These are phyloP conservation scores for Rhazya stricta DNA, from an alignment of 257 asterid species.

Conservation along the genomic window DNA sequence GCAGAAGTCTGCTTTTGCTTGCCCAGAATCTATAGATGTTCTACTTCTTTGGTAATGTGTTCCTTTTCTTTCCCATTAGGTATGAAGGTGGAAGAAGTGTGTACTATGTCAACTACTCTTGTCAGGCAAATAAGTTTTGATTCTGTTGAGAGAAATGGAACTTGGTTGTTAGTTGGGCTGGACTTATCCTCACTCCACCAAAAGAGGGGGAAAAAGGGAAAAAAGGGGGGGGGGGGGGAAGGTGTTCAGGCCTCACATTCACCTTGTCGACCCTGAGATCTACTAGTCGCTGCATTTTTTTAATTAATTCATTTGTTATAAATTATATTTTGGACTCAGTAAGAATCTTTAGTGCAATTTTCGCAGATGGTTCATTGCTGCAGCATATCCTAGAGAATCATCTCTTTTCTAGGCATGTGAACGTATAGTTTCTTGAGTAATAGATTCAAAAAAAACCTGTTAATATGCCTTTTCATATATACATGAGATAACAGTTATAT, in stretches of 20 bases:
- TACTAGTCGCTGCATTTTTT: background rate
- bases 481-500: background rate
- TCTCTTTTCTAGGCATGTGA: background rate
- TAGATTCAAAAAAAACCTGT: conserved; percentile 1
- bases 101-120: background rate
- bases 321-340: background rate
- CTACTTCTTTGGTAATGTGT: background rate
- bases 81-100: background rate
- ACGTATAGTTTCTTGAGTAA: background rate
- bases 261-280: background rate
- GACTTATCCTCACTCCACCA: background rate
- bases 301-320: background rate
- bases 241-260: background rate
- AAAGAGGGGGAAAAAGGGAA: too few species aligned
- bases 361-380: background rate
- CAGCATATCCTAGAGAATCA: background rate
- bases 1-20: background rate
- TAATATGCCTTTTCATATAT: background rate
- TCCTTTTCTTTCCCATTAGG: background rate
- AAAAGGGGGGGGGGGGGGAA: too few species aligned
- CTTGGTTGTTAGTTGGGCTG: background rate
- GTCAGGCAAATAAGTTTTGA: background rate
- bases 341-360: background rate
- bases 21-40: background rate
- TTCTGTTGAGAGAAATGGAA: background rate